Evolutionary conservation across 257 asterid genomes (phyloP), one percentile per base, ranked within the genome.

Genomic region (Solanum gracilifrons): DNA sequence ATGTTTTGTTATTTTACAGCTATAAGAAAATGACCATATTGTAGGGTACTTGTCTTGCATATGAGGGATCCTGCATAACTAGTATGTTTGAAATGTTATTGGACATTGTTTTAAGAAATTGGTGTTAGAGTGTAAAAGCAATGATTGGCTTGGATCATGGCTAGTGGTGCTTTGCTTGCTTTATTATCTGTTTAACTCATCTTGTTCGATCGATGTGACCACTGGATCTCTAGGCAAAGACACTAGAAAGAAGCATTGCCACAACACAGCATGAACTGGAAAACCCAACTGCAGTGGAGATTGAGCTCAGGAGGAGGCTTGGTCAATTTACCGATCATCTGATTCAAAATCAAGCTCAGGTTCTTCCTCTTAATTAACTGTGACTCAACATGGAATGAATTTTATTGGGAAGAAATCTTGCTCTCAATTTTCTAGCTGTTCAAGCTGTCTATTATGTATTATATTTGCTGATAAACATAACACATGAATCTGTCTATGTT

Each of bases 301-400:
- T 93, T 82, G 98, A 96, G 94, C 99, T 96, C 89, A 95, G 93
- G 95, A 95, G 93, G 89, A 94, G 98, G 93, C 99, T 95, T 88
- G 89, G 92, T 89, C 98, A 93, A 91, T 92, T 96, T 90, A 95
- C 99, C 32, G 98, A 96, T 91, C 98, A 94, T 91, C 90, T 96
- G 91, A 96, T 96, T 91, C 98, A 93, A 92, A 96, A 95, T 92
- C 99, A 96, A 93, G 96, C 98, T 90, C 98, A 96, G 99, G 99
- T 96, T 55, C 72, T 88, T 89, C 77, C 71, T 89, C 84, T 71
- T 66, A 85, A 84, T 80, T n/a, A 33, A 80, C 27, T 27, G 66
- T 16, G 27, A n/a, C 83, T n/a, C 33, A 13, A 39, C 18, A 13
- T 76, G 35, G 83, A 39, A 39, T 37, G 83, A 39, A 41, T 39